These are phyloP conservation scores for Orbilia blumenaviensis DNA, from an alignment of 2,329 filamentous ascomycete species.

Conservation along the genomic window DNA sequence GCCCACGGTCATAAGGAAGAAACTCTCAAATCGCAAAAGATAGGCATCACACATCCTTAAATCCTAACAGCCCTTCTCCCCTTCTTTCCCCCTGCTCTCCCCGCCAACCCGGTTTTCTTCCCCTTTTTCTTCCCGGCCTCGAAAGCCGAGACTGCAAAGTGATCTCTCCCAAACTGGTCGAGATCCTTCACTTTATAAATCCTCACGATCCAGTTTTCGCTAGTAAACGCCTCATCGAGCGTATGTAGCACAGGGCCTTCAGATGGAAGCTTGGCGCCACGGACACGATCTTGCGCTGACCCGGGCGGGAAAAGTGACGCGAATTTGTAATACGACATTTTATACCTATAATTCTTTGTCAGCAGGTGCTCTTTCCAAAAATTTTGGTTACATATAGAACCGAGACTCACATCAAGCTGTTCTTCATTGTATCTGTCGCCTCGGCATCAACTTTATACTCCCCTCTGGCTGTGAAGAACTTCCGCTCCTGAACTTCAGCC, in stretches of 20 bases:
- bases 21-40: neutral
- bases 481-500: constrained; percentile 96
- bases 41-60: neutral
- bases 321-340: constrained; percentile 99
- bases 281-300: constrained; percentile 89
- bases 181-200: constrained; percentile 99
- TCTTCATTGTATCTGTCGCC: constrained; percentile 96
- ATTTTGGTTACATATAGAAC: neutral
- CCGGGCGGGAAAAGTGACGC: constrained; percentile 88
- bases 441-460: constrained; percentile 95
- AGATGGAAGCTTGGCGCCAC: constrained; percentile 80
- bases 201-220: constrained; percentile 99
- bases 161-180: constrained; percentile 92
- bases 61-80: constrained; percentile 27
- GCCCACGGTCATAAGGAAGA: neutral
- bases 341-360: constrained; percentile 75
- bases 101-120: constrained; percentile 60
- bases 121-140: constrained; percentile 66
- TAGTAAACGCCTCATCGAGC: constrained; percentile 96
- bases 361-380: neutral
- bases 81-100: constrained; percentile 55
- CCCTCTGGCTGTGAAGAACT: constrained; percentile 91
- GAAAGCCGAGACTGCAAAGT: constrained; percentile 70
- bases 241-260: constrained; percentile 85
- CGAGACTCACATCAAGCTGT: constrained; percentile 72